Evolutionary conservation across 2,329 filamentous ascomycete genomes (phyloP), one percentile per base, ranked within the genome.

Genomic region (Arthrobotrys pseudoclavata): DNA sequence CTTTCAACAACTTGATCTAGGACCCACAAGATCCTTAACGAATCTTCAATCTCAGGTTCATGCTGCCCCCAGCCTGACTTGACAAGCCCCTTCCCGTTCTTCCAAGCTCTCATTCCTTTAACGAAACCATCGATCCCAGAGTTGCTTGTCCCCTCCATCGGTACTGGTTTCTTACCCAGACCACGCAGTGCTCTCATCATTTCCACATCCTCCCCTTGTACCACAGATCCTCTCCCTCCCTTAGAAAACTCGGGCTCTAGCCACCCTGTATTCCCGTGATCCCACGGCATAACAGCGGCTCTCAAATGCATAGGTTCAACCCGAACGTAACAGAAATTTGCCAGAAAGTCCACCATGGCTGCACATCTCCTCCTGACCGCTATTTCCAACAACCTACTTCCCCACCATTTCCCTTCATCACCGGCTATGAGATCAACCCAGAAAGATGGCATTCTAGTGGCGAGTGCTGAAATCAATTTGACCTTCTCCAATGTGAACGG

Each of bases 331-430:
- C 60, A 67, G 7, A 45, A 4, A 26, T 31, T 40, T 1, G 50
- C 42, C 12, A 77, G 22, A 7, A 77, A 34, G n/a, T 53, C 57
- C 15, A 71, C 67, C 66, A 77, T 77, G 3, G 50, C 37, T 6
- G 50, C 61, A 37, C 74, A 71, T 24, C 74, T 40, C 13, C 22
- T 68, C 40, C 61, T 57, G 1, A 71, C 29, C 4, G 74, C 74
- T 12, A 77, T 71, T 20, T 77, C 61, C 31, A 71, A 15, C 6
- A 53, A 47, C 13, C 26, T 48, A 3, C 6, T 15, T 2, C 42
- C 37, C 40, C 47, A 70, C 22, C 15, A 47, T 29, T 60, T 60
- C 29, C 20, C 48, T 34, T 62, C 31, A 20, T 62, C 42, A 4
- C 53, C 40, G 5, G 42, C 24, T 13, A 26, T 48, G 15, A 66